Evolutionary conservation across 805 yeast genomes (phyloP).

Genomic region (Grigorovia jiainica): DNA sequence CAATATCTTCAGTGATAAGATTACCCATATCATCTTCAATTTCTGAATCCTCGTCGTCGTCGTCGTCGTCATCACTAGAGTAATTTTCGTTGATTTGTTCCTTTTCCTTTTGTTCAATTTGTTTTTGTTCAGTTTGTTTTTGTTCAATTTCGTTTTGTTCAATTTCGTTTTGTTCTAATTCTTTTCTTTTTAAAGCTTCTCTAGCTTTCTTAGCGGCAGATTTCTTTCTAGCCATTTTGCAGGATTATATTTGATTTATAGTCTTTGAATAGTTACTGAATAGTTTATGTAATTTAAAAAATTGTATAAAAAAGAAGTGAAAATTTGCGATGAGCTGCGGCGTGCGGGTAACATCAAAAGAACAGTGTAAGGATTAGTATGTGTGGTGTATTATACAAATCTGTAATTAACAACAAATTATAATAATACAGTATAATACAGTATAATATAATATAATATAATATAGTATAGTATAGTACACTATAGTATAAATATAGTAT

Average conservation of each 20-base stretch:
- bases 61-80: constrained; percentile 7
- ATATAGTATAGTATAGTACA: no score
- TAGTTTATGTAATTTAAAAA: neutral
- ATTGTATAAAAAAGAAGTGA: no score
- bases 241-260: neutral
- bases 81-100: constrained; percentile 5
- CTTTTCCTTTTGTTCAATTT: constrained; percentile 6
- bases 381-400: no score
- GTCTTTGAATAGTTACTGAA: no score
- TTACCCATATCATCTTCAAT: constrained; percentile 92
- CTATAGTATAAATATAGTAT: no score
- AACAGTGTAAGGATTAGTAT: no score
- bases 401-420: no score
- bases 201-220: constrained; percentile 68
- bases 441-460: no score
- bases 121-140: neutral
- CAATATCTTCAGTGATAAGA: constrained; percentile 76
- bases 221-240: constrained; percentile 73
- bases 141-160: constrained; percentile 3
- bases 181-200: constrained; percentile 30
- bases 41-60: constrained; percentile 34
- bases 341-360: no score
- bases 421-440: no score
- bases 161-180: constrained; percentile 4
- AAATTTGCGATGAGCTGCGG: no score